Evolutionary conservation across 352 stramenopile genomes (phyloP).

Genomic region (Phytophthora aleatoria): DNA sequence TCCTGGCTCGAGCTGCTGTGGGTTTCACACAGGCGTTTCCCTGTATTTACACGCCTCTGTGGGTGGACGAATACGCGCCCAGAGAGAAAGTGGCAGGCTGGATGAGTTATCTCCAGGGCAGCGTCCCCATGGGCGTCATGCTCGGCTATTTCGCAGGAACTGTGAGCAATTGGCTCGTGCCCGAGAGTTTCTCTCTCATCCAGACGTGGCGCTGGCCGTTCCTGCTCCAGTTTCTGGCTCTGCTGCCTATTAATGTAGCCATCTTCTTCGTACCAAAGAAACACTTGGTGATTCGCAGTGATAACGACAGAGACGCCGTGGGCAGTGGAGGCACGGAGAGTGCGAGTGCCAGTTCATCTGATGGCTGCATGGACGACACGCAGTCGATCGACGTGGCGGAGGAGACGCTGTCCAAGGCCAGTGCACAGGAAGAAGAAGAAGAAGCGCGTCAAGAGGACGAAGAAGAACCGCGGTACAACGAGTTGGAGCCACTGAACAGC

Average conservation of each 20-base stretch:
- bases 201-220: conserved; percentile 87
- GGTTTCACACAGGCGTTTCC: conserved; percentile 86
- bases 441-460: conserved; percentile 1
- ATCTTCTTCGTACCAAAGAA: conserved; percentile 86
- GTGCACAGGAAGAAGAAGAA: conserved; percentile 5
- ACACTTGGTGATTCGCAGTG: conserved; percentile 74
- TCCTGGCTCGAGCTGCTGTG: conserved; percentile 68
- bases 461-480: background rate
- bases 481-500: conserved; percentile 38
- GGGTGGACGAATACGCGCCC: conserved; percentile 85
- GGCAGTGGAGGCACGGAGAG: conserved; percentile 46
- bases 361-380: conserved; percentile 47
- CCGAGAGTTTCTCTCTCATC: conserved; percentile 63
- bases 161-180: conserved; percentile 81
- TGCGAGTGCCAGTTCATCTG: conserved; percentile 51
- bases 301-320: conserved; percentile 33
- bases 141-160: conserved; percentile 85
- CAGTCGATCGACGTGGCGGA: conserved; percentile 45
- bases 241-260: conserved; percentile 75
- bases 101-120: conserved; percentile 88
- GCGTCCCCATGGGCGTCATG: conserved; percentile 85
- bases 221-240: conserved; percentile 77
- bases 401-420: conserved; percentile 11
- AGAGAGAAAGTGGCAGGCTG: conserved; percentile 75
- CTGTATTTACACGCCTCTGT: conserved; percentile 85